A percentile compares a stretch with the other conserved stretches of the same genome.
Conservation (phyloP, 495 filamentous ascomycete genomes). For the Aspergillus coremiiformis region DNA sequence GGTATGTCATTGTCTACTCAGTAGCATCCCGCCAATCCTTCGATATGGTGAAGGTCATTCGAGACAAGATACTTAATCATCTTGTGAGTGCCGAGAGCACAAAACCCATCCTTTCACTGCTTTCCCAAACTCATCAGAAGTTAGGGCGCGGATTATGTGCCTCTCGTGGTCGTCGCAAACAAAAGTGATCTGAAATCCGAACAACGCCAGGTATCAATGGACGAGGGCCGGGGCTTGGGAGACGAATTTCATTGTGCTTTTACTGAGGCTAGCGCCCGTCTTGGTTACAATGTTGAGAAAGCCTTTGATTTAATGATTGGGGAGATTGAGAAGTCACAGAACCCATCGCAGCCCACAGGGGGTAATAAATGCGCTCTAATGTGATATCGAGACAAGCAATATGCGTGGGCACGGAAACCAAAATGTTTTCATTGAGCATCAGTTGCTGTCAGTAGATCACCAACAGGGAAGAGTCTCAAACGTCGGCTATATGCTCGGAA, state of each 20-base stretch:
- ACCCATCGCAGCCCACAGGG: slow-evolving; percentile 73
- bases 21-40: slow-evolving; percentile 89
- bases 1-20: slow-evolving; percentile 97
- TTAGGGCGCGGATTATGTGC: slow-evolving; percentile 86
- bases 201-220: slow-evolving; percentile 81
- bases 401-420: not conserved
- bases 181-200: slow-evolving; percentile 91
- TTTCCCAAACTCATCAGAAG: not conserved
- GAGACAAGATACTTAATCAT: slow-evolving; percentile 96
- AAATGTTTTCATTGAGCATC: not conserved
- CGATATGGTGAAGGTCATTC: slow-evolving; percentile 90
- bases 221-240: slow-evolving; percentile 72
- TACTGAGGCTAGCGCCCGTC: slow-evolving; percentile 89
- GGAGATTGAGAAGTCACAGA: slow-evolving; percentile 91
- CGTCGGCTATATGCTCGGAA: not conserved
- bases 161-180: slow-evolving; percentile 91
- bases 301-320: slow-evolving; percentile 93
- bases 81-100: slow-evolving; percentile 51
- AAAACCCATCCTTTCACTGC: not conserved
- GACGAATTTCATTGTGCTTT: slow-evolving; percentile 87
- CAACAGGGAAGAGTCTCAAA: not conserved
- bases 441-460: not conserved
- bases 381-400: slow-evolving; percentile 41
- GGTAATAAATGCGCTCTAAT: slow-evolving; percentile 78
- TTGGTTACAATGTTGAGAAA: slow-evolving; percentile 86